phyloP scores from a whole-genome alignment of 1,284 basidiomycete genomes.

The Ceratobasidium sp. region DNA sequence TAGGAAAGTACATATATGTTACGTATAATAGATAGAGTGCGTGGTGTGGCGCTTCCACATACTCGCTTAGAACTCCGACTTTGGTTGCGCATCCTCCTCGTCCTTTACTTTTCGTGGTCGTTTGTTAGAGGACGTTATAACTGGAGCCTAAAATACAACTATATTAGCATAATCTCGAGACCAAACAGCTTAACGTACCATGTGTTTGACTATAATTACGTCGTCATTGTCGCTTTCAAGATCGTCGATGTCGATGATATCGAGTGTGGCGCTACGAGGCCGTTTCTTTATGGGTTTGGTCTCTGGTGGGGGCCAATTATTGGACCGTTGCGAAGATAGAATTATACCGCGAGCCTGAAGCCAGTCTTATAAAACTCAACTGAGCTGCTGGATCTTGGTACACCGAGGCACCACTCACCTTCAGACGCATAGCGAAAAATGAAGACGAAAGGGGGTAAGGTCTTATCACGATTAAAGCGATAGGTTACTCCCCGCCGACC shows the following conservation, averaged over 20 bases:
- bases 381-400: too few relatives aligned
- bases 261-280: not conserved
- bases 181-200: not conserved
- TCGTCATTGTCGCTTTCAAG: conserved; percentile 29
- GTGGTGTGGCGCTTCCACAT: not conserved
- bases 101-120: not conserved
- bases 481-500: too few relatives aligned
- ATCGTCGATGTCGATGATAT: conserved; percentile 17
- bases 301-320: not conserved
- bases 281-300: conserved; percentile 5
- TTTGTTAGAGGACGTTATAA: not conserved
- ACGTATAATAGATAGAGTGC: too few relatives aligned
- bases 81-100: not conserved
- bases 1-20: too few relatives aligned
- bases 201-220: conserved; percentile 4
- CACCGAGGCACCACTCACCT: not conserved
- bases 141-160: not conserved
- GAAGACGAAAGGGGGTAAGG: conserved; percentile 7
- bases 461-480: too few relatives aligned
- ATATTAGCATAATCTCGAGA: not conserved
- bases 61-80: not conserved
- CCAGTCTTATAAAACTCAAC: not conserved
- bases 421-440: conserved; percentile 33
- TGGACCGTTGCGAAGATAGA: not conserved
- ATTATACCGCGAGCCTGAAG: conserved; percentile 10